These are phyloP conservation scores for Cladosporium sp. DNA, from an alignment of 2,329 filamentous ascomycete species.

Conservation along the genomic window DNA sequence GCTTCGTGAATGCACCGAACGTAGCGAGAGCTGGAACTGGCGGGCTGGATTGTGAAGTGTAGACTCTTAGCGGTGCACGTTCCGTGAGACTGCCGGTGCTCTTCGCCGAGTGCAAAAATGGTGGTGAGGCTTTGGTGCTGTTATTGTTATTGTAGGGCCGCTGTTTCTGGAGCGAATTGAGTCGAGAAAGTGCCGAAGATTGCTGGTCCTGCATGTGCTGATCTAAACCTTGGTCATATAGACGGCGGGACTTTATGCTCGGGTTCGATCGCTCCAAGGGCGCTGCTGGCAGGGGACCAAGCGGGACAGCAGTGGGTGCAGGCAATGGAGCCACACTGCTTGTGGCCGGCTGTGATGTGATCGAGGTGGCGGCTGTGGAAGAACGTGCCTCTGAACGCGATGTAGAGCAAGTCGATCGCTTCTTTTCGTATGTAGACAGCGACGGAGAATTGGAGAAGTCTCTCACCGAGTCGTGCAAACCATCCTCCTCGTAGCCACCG, in stretches of 20 bases:
- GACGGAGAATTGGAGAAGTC: constrained; percentile 52
- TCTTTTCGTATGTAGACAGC: constrained; percentile 66
- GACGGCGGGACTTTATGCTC: constrained; percentile 66
- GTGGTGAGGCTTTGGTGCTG: constrained; percentile 52
- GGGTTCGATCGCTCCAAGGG: constrained; percentile 60
- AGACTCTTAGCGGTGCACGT: constrained; percentile 32
- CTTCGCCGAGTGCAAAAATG: constrained; percentile 34
- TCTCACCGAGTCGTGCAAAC: constrained; percentile 49
- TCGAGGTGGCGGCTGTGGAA: constrained; percentile 86
- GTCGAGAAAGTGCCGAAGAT: constrained; percentile 70
- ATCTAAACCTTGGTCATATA: constrained; percentile 81
- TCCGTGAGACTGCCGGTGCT: constrained; percentile 70
- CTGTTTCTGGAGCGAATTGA: constrained; percentile 76
- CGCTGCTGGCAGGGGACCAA: constrained; percentile 25
- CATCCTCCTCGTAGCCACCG: constrained; percentile 42
- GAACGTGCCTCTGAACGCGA: constrained; percentile 67
- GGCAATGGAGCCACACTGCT: constrained; percentile 34
- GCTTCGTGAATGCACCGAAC: constrained; percentile 39
- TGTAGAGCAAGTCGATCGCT: constrained; percentile 80
- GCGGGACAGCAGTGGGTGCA: constrained; percentile 25
- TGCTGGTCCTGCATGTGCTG: constrained; percentile 81
- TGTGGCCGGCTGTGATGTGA: constrained; percentile 66
- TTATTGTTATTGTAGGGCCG: constrained; percentile 47
- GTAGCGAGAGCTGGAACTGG: constrained; percentile 37
- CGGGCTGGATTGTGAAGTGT: constrained; percentile 41